Evolutionary conservation across 768 basidiomycete species (phyloP).

Genomic region (Phanerodontia chrysosporium): DNA sequence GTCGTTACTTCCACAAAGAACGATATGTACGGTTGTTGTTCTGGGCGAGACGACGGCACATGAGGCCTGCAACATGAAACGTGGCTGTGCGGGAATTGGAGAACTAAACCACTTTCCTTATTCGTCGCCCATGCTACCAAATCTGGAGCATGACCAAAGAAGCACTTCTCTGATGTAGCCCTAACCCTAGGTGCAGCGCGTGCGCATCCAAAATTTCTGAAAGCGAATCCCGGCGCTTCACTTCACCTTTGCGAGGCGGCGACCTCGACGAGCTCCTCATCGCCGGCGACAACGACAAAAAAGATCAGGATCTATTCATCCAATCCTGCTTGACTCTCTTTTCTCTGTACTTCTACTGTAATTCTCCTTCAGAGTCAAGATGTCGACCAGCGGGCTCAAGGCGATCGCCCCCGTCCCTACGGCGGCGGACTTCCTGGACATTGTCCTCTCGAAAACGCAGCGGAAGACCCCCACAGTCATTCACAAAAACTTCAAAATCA

Average conservation of each 20-base stretch:
- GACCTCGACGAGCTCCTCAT: neutral
- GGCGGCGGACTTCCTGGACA: constrained; percentile 90
- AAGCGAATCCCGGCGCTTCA: neutral
- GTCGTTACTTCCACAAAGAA: no score
- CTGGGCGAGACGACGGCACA: no score
- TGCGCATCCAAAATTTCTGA: constrained; percentile 5
- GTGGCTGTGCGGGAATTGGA: neutral
- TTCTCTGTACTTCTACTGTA: constrained; percentile 5
- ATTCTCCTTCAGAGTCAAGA: constrained; percentile 22
- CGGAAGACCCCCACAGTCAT: constrained; percentile 98
- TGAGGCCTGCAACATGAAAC: no score
- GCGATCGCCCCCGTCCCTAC: constrained; percentile 98
- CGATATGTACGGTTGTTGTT: no score
- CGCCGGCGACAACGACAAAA: constrained; percentile 1
- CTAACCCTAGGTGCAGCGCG: constrained; percentile 2
- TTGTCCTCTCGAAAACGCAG: constrained; percentile 91
- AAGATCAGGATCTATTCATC: constrained; percentile 9
- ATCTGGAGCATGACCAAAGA: neutral
- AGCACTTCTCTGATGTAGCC: neutral
- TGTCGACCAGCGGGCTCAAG: constrained; percentile 90
- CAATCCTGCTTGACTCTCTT: neutral
- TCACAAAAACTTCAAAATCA: constrained; percentile 99
- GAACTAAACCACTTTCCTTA: neutral
- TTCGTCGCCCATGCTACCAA: neutral
- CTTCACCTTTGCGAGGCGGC: neutral